These are phyloP conservation scores for Ogataea haglerorum DNA, from an alignment of 805 yeast genomes.

Conservation along the genomic window DNA sequence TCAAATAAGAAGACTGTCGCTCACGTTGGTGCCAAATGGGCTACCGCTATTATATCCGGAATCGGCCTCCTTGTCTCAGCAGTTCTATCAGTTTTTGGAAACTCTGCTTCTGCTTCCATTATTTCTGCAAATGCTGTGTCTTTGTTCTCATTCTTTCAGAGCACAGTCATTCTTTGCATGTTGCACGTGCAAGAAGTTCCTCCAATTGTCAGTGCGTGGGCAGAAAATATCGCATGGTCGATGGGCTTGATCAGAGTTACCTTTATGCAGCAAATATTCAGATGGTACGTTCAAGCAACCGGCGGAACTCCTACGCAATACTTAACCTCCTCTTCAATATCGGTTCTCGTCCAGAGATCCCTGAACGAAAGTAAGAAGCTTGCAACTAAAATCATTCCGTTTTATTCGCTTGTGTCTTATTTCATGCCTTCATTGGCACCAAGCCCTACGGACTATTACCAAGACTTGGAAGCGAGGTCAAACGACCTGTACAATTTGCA, in stretches of 20 bases:
- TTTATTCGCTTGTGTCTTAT: conserved; percentile 17
- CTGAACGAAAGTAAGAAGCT: conserved; percentile 24
- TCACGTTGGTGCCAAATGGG: conserved; percentile 86
- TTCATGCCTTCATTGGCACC: conserved; percentile 18
- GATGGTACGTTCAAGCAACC: conserved; percentile 84
- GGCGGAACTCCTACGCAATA: conserved; percentile 82
- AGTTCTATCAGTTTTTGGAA: conserved; percentile 76
- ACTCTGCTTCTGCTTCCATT: conserved; percentile 85
- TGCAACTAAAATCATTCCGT: conserved; percentile 16
- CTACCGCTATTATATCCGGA: conserved; percentile 87
- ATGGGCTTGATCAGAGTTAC: conserved; percentile 78
- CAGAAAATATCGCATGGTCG: conserved; percentile 91
- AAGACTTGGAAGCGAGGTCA: conserved; percentile 16
- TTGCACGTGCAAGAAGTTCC: conserved; percentile 82
- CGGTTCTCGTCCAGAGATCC: conserved; percentile 75
- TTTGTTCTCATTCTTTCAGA: conserved; percentile 82
- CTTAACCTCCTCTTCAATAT: conserved; percentile 55
- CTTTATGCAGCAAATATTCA: conserved; percentile 81
- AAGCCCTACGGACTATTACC: conserved; percentile 2
- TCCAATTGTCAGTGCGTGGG: conserved; percentile 91
- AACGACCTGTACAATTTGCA: conserved; percentile 35
- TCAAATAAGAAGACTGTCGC: conserved; percentile 77
- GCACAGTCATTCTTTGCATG: conserved; percentile 82
- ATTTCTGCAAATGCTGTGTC: conserved; percentile 84
- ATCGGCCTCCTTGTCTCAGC: conserved; percentile 83